Evolutionary conservation across 2,329 filamentous ascomycete genomes (phyloP), one percentile per base, ranked within the genome.

Genomic region (Sclerotinia spermophila): DNA sequence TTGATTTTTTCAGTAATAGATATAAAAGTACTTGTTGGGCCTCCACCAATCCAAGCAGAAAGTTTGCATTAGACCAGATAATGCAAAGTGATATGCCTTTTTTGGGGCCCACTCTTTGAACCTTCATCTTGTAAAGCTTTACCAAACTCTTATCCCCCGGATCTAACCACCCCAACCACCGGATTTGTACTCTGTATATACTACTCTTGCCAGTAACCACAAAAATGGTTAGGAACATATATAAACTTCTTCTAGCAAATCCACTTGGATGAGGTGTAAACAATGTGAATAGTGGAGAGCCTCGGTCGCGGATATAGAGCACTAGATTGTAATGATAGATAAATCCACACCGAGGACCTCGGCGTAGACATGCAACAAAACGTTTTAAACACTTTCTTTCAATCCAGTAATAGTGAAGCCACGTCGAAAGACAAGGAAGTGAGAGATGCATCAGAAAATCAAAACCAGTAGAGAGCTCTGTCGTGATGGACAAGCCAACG

Each of bases 361-460:
- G 61, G 61, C 48, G 35, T 24, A 61, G 61, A 65, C 24, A 38
- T 65, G 61, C 61, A 65, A 51, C 61, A 51, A 38, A 51, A 35
- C 13, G 15, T 51, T 40, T 27, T 21, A 4, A 51, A 64, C 15
- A 13, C 15, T 38, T 33, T 19, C 15, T 38, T 33, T 19, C 10
- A n/a, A 38, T 27, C 44, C 61, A 51, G 21, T 38, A 27, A 51
- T 38, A 64, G 44, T 27, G 2, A 51, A 27, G 61, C 61, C 61
- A 64, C 61, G 61, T 51, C 17, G 33, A 65, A 51, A 38, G 42
- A 68, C 55, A 38, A 68, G 67, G 55, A 33, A 68, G 30, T 48
- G 42, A 27, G 40, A 61, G 42, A 61, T 61, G 55, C 55, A 61
- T 51, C 35, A 56, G 48, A 42, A 56, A 42, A 35, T 56, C 5